phyloP scores from a whole-genome alignment of 106 monocot species.

The Platanthera zijinensis region DNA sequence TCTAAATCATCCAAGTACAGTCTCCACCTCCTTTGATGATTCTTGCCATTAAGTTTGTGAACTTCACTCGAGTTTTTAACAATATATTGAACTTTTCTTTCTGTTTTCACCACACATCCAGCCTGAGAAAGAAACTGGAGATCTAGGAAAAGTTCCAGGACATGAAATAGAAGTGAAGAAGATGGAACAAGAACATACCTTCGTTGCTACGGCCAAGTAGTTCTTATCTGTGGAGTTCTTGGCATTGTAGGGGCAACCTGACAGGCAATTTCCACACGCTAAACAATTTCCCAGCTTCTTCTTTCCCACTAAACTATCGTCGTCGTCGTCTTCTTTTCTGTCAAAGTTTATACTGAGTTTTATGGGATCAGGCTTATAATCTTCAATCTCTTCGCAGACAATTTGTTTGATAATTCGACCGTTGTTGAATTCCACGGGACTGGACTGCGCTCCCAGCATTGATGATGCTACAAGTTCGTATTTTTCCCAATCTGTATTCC shows the following conservation, averaged over 20 bases:
- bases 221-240: conserved; percentile 39
- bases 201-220: conserved; percentile 21
- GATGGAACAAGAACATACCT: conserved; percentile 8
- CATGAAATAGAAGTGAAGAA: not conserved
- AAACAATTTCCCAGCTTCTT: conserved; percentile 14
- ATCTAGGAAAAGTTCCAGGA: not conserved
- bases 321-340: not conserved
- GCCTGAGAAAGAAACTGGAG: conserved; percentile 6
- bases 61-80: conserved; percentile 7
- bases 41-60: not conserved
- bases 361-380: conserved; percentile 17
- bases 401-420: conserved; percentile 21
- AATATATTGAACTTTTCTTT: conserved; percentile 18
- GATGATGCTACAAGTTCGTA: conserved; percentile 16
- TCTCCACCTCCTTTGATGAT: conserved; percentile 20
- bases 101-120: conserved; percentile 28
- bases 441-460: conserved; percentile 18
- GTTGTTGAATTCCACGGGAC: conserved; percentile 19
- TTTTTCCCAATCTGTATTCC: conserved; percentile 23
- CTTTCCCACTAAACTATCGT: not conserved
- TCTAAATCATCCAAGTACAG: conserved; percentile 26
- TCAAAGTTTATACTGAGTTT: conserved; percentile 28
- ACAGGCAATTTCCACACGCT: conserved; percentile 35
- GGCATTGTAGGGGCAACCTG: conserved; percentile 36
- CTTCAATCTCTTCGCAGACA: conserved; percentile 24